Base-by-base conservation (phyloP, 139 green algal species). In the Klebsormidium nitens region DNA sequence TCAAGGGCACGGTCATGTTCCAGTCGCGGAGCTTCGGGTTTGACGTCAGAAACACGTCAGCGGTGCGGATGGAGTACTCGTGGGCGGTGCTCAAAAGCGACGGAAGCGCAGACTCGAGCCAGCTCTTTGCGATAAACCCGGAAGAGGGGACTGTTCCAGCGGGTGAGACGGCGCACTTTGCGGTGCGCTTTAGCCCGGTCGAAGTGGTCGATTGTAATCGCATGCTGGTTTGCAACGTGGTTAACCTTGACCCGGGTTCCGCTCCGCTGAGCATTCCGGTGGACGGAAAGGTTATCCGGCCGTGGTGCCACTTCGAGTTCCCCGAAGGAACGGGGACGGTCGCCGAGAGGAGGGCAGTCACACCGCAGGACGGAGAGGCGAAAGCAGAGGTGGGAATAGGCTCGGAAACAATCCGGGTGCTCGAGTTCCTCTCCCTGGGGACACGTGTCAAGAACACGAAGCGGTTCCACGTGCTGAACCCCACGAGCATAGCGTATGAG, bases 301-400 rank as follows among this genome's bases (percentile, higher is more conserved):
- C 88, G 0, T 91, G 85, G 87, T 90, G 83, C 71, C 87, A 95
- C 78, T 93, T 95, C 71, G 85, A 93, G 44, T 76, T 95, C 62
- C 82, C 85, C 0, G 83, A 87, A 35, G 81, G 55, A 29, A 84
- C n/a, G n/a, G n/a, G n/a, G n/a, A n/a, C n/a, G n/a, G n/a, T n/a
- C n/a, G n/a, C n/a, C n/a, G n/a, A n/a, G n/a, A n/a, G n/a, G n/a
- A n/a, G n/a, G n/a, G n/a, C n/a, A n/a, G n/a, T n/a, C n/a, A n/a
- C n/a, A n/a, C n/a, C n/a, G n/a, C n/a, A n/a, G n/a, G n/a, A n/a
- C n/a, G n/a, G n/a, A n/a, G n/a, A n/a, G n/a, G n/a, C n/a, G n/a
- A n/a, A n/a, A n/a, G n/a, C n/a, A n/a, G n/a, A n/a, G n/a, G n/a
- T n/a, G n/a, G n/a, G n/a, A n/a, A n/a, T n/a, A n/a, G n/a, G n/a